Evolutionary conservation across 306 rosid species (phyloP), one percentile per base, ranked within the genome.

Genomic region (Crotalaria pallida): DNA sequence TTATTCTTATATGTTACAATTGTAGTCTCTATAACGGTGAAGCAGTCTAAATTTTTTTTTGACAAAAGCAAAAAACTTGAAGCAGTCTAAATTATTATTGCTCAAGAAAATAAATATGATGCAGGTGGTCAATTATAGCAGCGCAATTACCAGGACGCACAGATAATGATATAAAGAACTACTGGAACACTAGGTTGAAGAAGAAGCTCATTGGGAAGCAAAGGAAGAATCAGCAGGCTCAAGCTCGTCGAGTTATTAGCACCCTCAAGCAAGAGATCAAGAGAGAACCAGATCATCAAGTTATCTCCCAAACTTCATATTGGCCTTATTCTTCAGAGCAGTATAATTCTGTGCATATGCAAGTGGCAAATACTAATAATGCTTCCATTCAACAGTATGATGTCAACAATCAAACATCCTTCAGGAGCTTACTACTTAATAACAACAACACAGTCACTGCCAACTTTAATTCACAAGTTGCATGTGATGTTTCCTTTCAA

Each of bases 71-170:
- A n/a, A n/a, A n/a, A n/a, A n/a, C n/a, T n/a, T n/a, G n/a, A n/a
- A n/a, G n/a, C n/a, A n/a, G n/a, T n/a, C n/a, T n/a, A n/a, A n/a
- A n/a, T n/a, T n/a, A n/a, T n/a, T n/a, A n/a, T n/a, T n/a, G n/a
- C n/a, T n/a, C n/a, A n/a, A n/a, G n/a, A n/a, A n/a, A n/a, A n/a
- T n/a, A n/a, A n/a, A n/a, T n/a, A n/a, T n/a, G n/a, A 33, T 27
- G 61, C 55, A 94, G 99, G 86, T 94, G 99, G 99, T 94, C 99
- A 6, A 89, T 94, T 43, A 94, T 94, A 57, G 99, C 99, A 63
- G 96, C 92, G 0, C 99, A 91, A 22, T 78, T 94, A 76, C 99
- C 96, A 0, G 99, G 99, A 33, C 77, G 99, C 63, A 94, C 99
- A 0, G 99, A 94, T 67, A 94, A 94, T 52, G 99, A 94, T 58